A percentile compares a stretch with the other conserved stretches of the same genome.
Evolutionary conservation across 352 stramenopile genomes (phyloP).

Genomic region (Pythium sp.): DNA sequence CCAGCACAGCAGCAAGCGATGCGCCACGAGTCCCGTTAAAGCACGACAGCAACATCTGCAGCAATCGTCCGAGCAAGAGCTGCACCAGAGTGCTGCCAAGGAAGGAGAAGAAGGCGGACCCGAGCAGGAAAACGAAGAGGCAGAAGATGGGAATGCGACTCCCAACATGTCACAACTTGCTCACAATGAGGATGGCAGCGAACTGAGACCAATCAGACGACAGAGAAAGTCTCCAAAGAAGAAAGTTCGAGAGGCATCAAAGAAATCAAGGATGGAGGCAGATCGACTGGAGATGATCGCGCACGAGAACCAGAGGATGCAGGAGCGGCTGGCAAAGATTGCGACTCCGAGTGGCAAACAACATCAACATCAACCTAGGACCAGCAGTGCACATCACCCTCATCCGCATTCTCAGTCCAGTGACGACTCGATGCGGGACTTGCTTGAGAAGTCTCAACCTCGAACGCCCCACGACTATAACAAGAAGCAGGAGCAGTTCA

Average conservation of each 20-base stretch:
- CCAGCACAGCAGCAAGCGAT: slow-evolving; percentile 43
- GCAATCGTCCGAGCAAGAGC: neutral
- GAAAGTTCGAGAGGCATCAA: slow-evolving; percentile 17
- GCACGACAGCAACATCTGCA: slow-evolving; percentile 18
- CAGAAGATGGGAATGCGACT: neutral
- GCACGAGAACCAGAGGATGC: slow-evolving; percentile 29
- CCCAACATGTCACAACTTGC: neutral
- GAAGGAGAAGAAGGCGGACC: neutral
- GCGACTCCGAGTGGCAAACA: slow-evolving; percentile 4
- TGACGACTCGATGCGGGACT: neutral
- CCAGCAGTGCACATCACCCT: neutral
- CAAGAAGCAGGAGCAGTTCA: slow-evolving; percentile 62
- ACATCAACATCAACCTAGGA: neutral
- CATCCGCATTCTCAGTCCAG: slow-evolving; percentile 16
- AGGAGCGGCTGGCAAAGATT: slow-evolving; percentile 23
- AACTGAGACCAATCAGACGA: slow-evolving; percentile 14
- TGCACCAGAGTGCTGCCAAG: neutral
- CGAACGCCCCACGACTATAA: slow-evolving; percentile 42
- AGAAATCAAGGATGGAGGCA: slow-evolving; percentile 25
- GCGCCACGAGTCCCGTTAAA: slow-evolving; percentile 49
- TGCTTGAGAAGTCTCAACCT: neutral
- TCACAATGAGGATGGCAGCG: neutral
- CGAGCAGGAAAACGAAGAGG: slow-evolving; percentile 10
- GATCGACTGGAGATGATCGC: slow-evolving; percentile 20
- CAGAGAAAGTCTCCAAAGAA: slow-evolving; percentile 12